Base-by-base conservation (phyloP, 2,329 filamentous ascomycete species). In the Leptoxyphium fumago region DNA sequence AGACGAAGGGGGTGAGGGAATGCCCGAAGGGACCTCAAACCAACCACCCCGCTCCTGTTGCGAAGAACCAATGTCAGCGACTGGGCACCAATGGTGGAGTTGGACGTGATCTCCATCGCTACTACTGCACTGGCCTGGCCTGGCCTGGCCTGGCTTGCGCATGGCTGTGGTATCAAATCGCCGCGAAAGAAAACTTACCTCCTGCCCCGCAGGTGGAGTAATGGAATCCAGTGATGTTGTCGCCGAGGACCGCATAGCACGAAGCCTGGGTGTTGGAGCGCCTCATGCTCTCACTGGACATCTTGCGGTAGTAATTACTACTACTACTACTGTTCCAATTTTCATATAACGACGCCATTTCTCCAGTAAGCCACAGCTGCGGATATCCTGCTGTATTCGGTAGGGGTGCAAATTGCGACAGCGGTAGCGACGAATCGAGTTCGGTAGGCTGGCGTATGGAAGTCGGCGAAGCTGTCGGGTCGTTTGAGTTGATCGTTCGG, bases 131-230 rank as follows among this genome's bases (percentile, higher is more conserved):
- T 3, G 7, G 21, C 29, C 15, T 41, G 40, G 49, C 44, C 7
- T 26, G 21, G n/a, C n/a, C 21, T 3, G 7, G 21, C 29, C 15
- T 41, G 40, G 49, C 44, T 26, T 26, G 21, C 21, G 21, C 21
- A 26, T 26, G 9, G 8, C 34, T 38, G 34, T 3, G n/a, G 3
- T 5, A 43, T 14, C 7, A 15, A 15, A 18, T 26, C n/a, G 34
- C 34, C 6, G n/a, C n/a, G 15, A 14, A 17, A 43, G 44, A 34
- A 8, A 29, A 51, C 55, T 48, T 49, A 52, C 52, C 58, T 75
- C 81, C 75, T 71, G 78, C 82, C 76, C 79, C 76, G 72, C 84
- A 88, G 84, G 87, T 88, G 78, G 83, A 93, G 79, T 93, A 94
- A 73, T 94, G 87, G 70, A 91, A 82, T 64, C 84, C 84, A 64